Evolutionary conservation across 192 early-diverging fungal genomes (phyloP), one percentile per base, ranked within the genome.

Genomic region (Coemansia pectinata): DNA sequence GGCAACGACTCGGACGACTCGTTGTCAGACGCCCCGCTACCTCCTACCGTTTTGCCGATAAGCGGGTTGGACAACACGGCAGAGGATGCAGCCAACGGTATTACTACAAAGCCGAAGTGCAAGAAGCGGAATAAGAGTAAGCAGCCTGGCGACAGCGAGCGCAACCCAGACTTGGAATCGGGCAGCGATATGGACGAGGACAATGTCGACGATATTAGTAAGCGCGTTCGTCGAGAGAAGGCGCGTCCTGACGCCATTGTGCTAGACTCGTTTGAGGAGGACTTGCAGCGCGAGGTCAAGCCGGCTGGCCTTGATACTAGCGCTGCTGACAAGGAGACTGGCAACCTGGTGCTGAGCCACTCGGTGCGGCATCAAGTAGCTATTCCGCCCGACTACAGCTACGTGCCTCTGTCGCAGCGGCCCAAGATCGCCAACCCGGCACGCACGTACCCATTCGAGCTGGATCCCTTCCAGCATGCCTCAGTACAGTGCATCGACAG

Each of bases 281-380:
- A 91, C 63, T 78, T 88, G 31, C 83, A 85, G 64, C 85, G 90
- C 64, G 88, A 90, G 76, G 87, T 92, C 19, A 87, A 87, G 55
- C 78, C 87, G 29, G 86, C 80, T 10, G 84, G 84, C 2, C 78
- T 81, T 47, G 88, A 77, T 71, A 75, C 79, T 6, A 79, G 77
- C 70, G 73, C 88, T 38, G 82, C 76, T 11, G 72, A 78, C 74
- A 81, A 77, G 63, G 74, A 81, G 48, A 84, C 81, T 7, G 85
- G 86, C 33, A 78, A 71, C 38, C 50, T 84, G 4, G 82, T 84
- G 21, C 62, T 85, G 36, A 76, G 73, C 65, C 65, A 58, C 67
- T 87, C 93, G 84, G 95, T 98, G 55, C 86, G 94, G 25, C 97
- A 98, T 77, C 95, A 98, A 83, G 97, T 98, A 1, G 92, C 97